A percentile compares a stretch with the other conserved stretches of the same genome.
These are phyloP conservation scores for Westerdykella aurantiaca DNA, from an alignment of 2,329 filamentous ascomycete genomes.

Conservation along the genomic window DNA sequence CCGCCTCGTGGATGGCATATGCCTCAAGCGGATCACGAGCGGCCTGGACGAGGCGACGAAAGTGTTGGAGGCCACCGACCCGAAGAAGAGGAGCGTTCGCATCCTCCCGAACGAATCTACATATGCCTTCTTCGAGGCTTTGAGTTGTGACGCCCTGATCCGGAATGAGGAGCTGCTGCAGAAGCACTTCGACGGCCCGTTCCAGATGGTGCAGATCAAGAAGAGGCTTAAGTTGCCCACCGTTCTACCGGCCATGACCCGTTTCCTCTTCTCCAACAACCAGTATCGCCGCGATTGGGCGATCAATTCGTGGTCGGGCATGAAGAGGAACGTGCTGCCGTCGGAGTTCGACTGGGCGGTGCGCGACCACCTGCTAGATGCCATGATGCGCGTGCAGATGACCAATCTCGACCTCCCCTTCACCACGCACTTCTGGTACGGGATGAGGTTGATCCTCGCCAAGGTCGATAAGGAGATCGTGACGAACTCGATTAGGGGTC, in stretches of 20 bases:
- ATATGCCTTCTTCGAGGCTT: constrained; percentile 77
- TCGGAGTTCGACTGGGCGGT: constrained; percentile 86
- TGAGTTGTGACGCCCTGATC: constrained; percentile 79
- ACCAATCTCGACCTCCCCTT: constrained; percentile 48
- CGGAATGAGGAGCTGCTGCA: constrained; percentile 48
- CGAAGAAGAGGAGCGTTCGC: constrained; percentile 46
- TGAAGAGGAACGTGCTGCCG: constrained; percentile 58
- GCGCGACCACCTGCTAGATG: constrained; percentile 62
- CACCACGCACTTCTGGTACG: constrained; percentile 74
- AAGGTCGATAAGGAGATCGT: constrained; percentile 69
- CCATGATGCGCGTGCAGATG: constrained; percentile 58
- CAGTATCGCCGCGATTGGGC: constrained; percentile 62
- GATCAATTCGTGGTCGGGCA: constrained; percentile 59
- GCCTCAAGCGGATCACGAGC: constrained; percentile 39
- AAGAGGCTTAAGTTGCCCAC: constrained; percentile 70
- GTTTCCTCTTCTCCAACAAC: constrained; percentile 75
- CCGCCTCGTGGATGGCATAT: constrained; percentile 42
- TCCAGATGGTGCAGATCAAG: constrained; percentile 71
- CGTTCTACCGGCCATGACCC: constrained; percentile 74
- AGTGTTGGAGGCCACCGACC: constrained; percentile 42
- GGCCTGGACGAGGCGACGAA: constrained; percentile 40
- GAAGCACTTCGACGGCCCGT: constrained; percentile 72
- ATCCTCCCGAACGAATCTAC: constrained; percentile 57
- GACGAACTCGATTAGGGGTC: constrained; percentile 67
- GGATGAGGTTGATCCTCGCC: constrained; percentile 66